Evolutionary conservation across 1,284 basidiomycete species (phyloP).

Genomic region (Ustilago nuda): DNA sequence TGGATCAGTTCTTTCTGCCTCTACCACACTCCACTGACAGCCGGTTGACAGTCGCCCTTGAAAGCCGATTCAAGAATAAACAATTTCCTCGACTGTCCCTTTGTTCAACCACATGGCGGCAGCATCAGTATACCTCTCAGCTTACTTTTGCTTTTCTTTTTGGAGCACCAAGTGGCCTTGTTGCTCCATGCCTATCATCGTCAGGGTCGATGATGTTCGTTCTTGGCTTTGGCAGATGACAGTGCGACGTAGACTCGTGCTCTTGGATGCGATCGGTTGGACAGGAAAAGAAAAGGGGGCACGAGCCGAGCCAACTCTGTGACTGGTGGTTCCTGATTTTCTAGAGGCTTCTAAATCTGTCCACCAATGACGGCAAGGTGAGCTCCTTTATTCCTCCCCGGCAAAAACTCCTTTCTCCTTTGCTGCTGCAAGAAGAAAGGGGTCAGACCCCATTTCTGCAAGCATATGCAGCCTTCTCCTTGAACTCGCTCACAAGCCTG

Average conservation of each 20-base stretch:
- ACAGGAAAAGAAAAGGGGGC: background rate
- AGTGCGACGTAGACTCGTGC: background rate
- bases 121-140: too few species aligned
- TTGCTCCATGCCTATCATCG: background rate
- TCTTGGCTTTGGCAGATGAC: background rate
- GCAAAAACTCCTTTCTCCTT: constrained; percentile 3
- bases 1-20: background rate
- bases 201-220: background rate
- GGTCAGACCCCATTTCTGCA: constrained; percentile 18
- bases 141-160: background rate
- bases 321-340: background rate
- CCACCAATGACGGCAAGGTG: constrained; percentile 25
- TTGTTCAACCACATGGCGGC: background rate
- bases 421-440: constrained; percentile 2
- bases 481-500: background rate
- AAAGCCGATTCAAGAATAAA: background rate
- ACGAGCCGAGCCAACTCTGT: background rate
- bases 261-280: background rate
- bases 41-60: background rate
- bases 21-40: background rate
- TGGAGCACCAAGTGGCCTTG: too few species aligned
- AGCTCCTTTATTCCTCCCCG: constrained; percentile 16
- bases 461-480: constrained; percentile 8
- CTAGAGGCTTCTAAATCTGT: constrained; percentile 20
- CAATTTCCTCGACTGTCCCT: background rate